These are phyloP conservation scores for Stipa capillata DNA, from an alignment of 176 grass and related monocot genomes.

Conservation along the genomic window DNA sequence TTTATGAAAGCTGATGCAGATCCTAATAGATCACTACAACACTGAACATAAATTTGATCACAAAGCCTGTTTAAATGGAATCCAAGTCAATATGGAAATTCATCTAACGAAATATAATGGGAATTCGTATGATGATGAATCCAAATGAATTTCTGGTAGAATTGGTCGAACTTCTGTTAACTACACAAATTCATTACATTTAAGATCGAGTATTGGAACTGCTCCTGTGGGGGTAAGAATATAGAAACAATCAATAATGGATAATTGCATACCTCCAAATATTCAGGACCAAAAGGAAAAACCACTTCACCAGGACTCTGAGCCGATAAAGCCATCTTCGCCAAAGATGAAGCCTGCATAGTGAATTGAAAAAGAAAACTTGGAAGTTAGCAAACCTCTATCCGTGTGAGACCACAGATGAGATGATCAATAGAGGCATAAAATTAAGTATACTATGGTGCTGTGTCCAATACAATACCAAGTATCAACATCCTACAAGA, in stretches of 20 bases:
- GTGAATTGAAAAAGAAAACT: background rate
- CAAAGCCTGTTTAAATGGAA: background rate
- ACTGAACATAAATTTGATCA: background rate
- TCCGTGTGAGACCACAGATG: background rate
- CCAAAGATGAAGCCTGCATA: constrained; percentile 75
- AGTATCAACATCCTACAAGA: background rate
- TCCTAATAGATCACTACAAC: background rate
- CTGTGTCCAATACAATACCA: background rate
- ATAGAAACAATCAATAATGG: constrained; percentile 5
- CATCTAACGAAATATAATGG: background rate
- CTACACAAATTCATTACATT: background rate
- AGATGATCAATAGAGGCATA: background rate
- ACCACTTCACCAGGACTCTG: constrained; percentile 28
- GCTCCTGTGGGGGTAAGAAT: background rate
- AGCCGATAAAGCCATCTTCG: constrained; percentile 51
- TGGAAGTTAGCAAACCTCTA: background rate
- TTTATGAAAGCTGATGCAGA: background rate
- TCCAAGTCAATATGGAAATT: background rate
- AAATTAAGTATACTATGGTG: background rate
- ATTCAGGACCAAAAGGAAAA: constrained; percentile 70
- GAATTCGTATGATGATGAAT: background rate
- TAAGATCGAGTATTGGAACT: background rate
- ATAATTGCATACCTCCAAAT: constrained; percentile 61
- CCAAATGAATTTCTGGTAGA: background rate
- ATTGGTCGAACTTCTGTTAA: background rate